Conservation (phyloP, 768 basidiomycete species). For the Tylopilus sp. region DNA sequence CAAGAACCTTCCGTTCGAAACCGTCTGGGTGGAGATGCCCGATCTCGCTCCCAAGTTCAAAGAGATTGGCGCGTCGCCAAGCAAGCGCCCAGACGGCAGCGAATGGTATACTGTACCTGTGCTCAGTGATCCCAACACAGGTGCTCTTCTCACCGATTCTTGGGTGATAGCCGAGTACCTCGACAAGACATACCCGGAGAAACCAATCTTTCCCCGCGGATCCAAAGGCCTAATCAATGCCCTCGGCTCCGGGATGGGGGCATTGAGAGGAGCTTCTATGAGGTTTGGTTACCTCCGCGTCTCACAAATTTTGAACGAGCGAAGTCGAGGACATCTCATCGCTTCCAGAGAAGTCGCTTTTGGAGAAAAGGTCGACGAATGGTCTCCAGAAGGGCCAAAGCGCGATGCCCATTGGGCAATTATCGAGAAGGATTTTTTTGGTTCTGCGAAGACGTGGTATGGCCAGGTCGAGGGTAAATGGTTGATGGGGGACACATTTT, state of each 20-base stretch:
- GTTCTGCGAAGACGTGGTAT: conserved; percentile 16
- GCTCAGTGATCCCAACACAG: conserved; percentile 31
- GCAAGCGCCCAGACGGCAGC: conserved; percentile 14
- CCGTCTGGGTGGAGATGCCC: conserved; percentile 33
- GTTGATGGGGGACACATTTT: conserved; percentile 30
- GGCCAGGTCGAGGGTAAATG: conserved; percentile 25
- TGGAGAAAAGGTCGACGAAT: conserved; percentile 38
- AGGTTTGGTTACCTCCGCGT: conserved; percentile 21
- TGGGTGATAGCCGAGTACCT: conserved; percentile 35
- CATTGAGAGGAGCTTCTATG: background rate
- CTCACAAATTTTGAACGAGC: conserved; percentile 29
- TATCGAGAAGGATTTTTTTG: conserved; percentile 13
- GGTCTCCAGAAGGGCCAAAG: conserved; percentile 35
- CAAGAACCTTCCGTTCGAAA: conserved; percentile 33
- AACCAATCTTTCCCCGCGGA: conserved; percentile 23
- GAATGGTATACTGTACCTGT: conserved; percentile 32
- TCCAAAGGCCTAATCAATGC: conserved; percentile 21
- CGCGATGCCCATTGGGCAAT: conserved; percentile 28
- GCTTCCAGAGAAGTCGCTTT: conserved; percentile 30
- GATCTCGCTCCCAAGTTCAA: conserved; percentile 28
- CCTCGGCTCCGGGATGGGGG: conserved; percentile 5
- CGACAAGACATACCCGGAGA: conserved; percentile 34
- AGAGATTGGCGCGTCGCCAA: conserved; percentile 25
- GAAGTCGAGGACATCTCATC: conserved; percentile 38
- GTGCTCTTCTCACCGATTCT: conserved; percentile 29